phyloP scores from a whole-genome alignment of 2,329 filamentous ascomycete genomes.

The Xylariaceae sp. region DNA sequence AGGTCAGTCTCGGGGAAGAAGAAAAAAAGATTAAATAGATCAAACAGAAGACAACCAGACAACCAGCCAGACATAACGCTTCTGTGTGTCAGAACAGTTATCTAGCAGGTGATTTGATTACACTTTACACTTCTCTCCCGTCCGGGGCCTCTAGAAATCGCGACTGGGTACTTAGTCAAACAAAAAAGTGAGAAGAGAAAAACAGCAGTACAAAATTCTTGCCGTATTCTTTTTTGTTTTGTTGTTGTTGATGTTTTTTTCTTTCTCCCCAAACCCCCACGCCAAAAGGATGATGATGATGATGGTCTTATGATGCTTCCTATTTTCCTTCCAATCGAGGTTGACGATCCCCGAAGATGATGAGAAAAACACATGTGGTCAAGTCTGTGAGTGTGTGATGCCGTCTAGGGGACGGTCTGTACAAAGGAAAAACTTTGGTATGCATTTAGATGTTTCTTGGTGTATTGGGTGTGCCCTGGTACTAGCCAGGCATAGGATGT shows the following conservation, averaged over 20 bases:
- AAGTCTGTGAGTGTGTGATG: conserved; percentile 9
- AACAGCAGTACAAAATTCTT: not conserved
- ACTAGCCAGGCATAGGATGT: conserved; percentile 1
- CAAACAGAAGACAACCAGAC: too few species aligned
- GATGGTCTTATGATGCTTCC: not conserved
- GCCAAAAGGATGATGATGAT: not conserved
- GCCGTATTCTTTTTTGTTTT: not conserved
- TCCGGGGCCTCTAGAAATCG: not conserved
- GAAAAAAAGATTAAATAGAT: not conserved
- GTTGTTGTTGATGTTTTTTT: not conserved
- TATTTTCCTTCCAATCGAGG: conserved; percentile 5
- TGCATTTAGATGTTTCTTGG: conserved; percentile 21
- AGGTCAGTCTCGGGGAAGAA: not conserved
- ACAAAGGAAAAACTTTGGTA: conserved; percentile 23
- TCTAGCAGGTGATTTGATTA: not conserved
- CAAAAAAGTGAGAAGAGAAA: not conserved
- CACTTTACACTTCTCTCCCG: not conserved
- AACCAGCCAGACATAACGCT: too few species aligned
- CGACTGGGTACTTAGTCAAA: not conserved
- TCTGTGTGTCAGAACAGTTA: too few species aligned
- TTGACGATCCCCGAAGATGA: conserved; percentile 9
- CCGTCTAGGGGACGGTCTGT: conserved; percentile 19
- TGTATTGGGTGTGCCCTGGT: not conserved
- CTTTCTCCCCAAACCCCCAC: not conserved
- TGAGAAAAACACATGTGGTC: conserved; percentile 14